Conservation (phyloP, 2,329 filamentous ascomycete species). For the Fusarium siculi region DNA sequence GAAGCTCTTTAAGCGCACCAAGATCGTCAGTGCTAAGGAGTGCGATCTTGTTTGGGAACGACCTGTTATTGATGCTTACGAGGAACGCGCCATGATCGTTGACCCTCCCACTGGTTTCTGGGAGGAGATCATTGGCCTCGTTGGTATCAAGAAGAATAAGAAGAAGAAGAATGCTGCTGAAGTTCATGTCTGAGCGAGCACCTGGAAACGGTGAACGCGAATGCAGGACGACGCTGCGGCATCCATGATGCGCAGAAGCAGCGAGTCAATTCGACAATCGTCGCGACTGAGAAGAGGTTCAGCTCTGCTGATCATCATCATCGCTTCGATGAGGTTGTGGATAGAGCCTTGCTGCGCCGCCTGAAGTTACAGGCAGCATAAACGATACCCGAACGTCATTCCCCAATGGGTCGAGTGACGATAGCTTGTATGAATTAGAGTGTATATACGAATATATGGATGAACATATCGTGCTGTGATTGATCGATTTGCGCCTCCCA, state of each 20-base stretch:
- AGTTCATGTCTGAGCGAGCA: conserved; percentile 15
- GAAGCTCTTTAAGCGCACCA: conserved; percentile 68
- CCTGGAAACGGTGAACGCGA: neutral
- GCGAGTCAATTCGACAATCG: neutral
- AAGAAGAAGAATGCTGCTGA: conserved; percentile 22
- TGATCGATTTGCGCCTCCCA: neutral
- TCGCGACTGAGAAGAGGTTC: neutral
- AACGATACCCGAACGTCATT: conserved; percentile 22
- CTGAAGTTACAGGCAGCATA: neutral
- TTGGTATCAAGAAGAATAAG: conserved; percentile 30
- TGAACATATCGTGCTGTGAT: neutral
- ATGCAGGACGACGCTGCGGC: neutral
- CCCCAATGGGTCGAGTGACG: neutral
- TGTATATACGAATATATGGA: conserved; percentile 18
- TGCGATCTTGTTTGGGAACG: conserved; percentile 66
- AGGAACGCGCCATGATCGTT: conserved; percentile 48
- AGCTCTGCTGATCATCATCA: neutral
- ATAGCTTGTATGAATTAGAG: neutral
- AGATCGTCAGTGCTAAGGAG: conserved; percentile 58
- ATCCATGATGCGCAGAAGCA: neutral
- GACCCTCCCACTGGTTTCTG: conserved; percentile 56
- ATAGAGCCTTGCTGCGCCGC: neutral
- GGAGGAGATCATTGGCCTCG: conserved; percentile 25
- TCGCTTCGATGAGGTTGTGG: neutral
- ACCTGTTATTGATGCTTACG: conserved; percentile 63